These are phyloP conservation scores for Colletotrichum limetticola DNA, from an alignment of 2,329 filamentous ascomycete genomes.

Conservation along the genomic window DNA sequence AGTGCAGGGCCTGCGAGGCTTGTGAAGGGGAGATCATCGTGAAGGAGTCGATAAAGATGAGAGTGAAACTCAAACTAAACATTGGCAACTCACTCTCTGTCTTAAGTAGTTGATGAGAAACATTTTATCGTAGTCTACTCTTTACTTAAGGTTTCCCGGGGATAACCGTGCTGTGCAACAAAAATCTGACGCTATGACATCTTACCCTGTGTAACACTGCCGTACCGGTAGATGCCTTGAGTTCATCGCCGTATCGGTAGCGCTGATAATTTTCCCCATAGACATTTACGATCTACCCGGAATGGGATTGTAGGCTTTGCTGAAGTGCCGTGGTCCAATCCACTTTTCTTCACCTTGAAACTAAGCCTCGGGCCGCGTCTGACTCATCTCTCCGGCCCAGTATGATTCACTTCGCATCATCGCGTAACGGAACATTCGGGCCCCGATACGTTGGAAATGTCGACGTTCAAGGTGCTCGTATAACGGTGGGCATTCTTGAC, in stretches of 20 bases:
- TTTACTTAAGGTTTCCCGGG: no score
- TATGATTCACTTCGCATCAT: not conserved
- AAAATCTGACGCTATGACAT: not conserved
- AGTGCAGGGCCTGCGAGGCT: conserved; percentile 6
- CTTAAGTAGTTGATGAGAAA: not conserved
- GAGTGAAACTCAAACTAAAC: no score
- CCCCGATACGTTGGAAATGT: not conserved
- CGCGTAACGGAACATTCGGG: not conserved
- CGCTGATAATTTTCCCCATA: not conserved
- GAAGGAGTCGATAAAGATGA: not conserved
- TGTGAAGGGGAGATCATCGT: not conserved
- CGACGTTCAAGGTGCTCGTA: not conserved
- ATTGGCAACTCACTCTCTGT: not conserved
- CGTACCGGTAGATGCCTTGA: not conserved
- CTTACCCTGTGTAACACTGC: not conserved
- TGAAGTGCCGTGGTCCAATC: not conserved
- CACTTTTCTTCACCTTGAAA: not conserved
- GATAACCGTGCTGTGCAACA: not conserved
- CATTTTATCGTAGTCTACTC: accelerated
- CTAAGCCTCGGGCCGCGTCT: not conserved
- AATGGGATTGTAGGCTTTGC: not conserved
- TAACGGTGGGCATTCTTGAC: no score
- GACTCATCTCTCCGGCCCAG: not conserved
- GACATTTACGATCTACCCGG: conserved; percentile 8
- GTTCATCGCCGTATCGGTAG: not conserved